Base-by-base conservation (phyloP, 768 basidiomycete genomes). In the Lactarius sp. region DNA sequence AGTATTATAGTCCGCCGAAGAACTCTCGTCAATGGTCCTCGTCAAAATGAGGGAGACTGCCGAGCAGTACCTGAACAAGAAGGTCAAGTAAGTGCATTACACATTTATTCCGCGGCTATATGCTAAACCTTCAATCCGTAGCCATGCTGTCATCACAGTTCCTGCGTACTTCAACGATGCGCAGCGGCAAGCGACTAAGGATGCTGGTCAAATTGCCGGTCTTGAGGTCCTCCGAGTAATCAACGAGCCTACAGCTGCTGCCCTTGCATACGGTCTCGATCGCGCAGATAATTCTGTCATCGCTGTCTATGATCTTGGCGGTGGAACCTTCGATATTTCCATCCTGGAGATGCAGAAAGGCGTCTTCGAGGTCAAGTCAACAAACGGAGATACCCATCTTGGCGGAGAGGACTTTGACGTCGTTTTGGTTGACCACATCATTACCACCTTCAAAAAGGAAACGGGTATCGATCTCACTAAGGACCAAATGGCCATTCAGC, bases 161-260 rank as follows among this genome's bases (percentile, higher is more conserved):
- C 97, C 96, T 0, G 95, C 96, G 0, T 98, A 98, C 79, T 99
- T 98, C 85, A 99, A 99, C 75, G 97, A 99, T 73, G 95, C 97
- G 20, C 97, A 99, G 76, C 88, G 97, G 64, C 96, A 98, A 80
- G 97, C 97, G 4, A 99, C 97, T 49, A 97, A 98, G 78, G 88
- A 98, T 65, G 94, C 97, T 58, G 97, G 97, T 72, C 88, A 93
- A 74, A 98, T 98, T 69, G 95, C 97, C 20, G 97, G 97, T 72
- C 85, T 98, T 18, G 93, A 98, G 20, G 97, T 98, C 51, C 87
- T 98, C 52, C 94, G 96, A 70, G 95, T 98, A 64, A 98, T 99
- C 79, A 98, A 98, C 75, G 97, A 98, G 76, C 96, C 97, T 33
- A 99, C 97, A 22, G 97, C 97, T 51, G 97, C 96, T 55, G 97